phyloP scores from a whole-genome alignment of 805 yeast genomes.

The Yamadazyma sp. region DNA sequence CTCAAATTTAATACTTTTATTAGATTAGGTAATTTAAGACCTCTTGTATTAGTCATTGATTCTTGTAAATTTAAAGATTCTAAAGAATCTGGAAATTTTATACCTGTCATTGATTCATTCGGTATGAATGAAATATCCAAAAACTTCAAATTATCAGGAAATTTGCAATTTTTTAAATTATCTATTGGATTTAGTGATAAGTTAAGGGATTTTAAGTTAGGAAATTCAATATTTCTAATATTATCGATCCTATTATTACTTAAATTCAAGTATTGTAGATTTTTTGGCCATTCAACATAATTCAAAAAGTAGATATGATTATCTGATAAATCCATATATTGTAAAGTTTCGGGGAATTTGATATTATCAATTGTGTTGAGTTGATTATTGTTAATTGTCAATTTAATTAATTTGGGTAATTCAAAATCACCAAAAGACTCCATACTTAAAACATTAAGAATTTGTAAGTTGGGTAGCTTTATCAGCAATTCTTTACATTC shows the following conservation, averaged over 20 bases:
- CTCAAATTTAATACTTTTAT: conserved; percentile 31
- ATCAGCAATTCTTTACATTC: conserved; percentile 35
- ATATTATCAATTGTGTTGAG: conserved; percentile 34
- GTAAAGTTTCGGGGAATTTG: conserved; percentile 30
- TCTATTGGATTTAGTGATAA: conserved; percentile 41
- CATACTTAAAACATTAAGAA: conserved; percentile 31
- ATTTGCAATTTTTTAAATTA: conserved; percentile 37
- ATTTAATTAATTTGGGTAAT: conserved; percentile 20
- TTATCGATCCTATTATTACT: conserved; percentile 40
- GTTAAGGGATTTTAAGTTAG: conserved; percentile 27
- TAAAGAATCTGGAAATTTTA: conserved; percentile 42
- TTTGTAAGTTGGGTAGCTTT: too few relatives aligned
- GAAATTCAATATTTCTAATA: conserved; percentile 36
- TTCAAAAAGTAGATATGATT: conserved; percentile 38
- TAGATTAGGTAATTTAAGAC: conserved; percentile 36
- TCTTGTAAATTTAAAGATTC: conserved; percentile 36
- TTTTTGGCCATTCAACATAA: conserved; percentile 36
- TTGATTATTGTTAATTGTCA: conserved; percentile 33
- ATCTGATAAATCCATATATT: conserved; percentile 31
- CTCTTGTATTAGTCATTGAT: conserved; percentile 44
- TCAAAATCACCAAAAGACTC: too few relatives aligned
- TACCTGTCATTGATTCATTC: conserved; percentile 45
- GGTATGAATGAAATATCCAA: conserved; percentile 42
- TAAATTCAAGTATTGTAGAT: conserved; percentile 28
- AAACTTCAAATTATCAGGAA: conserved; percentile 34